Conservation (phyloP, 352 stramenopile species). For the Detonula confervacea region DNA sequence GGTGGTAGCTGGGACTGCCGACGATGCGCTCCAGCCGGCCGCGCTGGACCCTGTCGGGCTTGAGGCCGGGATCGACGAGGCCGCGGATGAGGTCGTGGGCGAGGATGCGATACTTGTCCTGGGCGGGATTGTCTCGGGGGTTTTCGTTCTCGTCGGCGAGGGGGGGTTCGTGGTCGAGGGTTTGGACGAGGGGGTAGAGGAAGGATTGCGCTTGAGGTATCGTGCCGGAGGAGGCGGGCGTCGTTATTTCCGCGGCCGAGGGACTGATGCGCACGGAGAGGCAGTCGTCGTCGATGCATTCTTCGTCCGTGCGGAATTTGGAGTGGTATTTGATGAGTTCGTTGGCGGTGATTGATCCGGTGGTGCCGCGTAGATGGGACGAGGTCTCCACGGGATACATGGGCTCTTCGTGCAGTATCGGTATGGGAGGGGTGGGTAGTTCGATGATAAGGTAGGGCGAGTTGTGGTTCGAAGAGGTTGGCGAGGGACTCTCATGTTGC, state of each 20-base stretch:
- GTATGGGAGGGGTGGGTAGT: constrained; percentile 75
- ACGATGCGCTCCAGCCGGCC: constrained; percentile 92
- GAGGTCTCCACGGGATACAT: constrained; percentile 70
- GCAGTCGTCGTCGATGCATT: background rate
- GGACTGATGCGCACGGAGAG: constrained; percentile 39
- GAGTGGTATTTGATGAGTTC: constrained; percentile 53
- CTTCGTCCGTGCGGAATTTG: constrained; percentile 31
- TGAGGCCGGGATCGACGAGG: constrained; percentile 96
- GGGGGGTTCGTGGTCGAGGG: constrained; percentile 75
- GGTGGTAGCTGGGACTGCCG: constrained; percentile 91
- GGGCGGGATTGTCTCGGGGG: constrained; percentile 84
- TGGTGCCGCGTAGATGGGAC: constrained; percentile 58
- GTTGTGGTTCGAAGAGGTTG: constrained; percentile 46
- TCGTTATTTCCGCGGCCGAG: constrained; percentile 18
- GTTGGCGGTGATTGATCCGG: constrained; percentile 60
- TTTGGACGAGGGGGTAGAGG: constrained; percentile 60
- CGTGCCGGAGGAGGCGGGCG: constrained; percentile 12
- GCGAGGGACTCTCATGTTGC: constrained; percentile 15
- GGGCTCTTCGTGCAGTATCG: constrained; percentile 80
- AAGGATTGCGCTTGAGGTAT: constrained; percentile 21
- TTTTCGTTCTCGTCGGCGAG: constrained; percentile 58
- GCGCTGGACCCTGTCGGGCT: constrained; percentile 95
- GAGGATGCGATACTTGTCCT: constrained; percentile 98
- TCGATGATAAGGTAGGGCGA: constrained; percentile 71
- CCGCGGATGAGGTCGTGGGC: constrained; percentile 94